Evolutionary conservation across 495 filamentous ascomycete species (phyloP).

Genomic region (Penicillium riverlandense): DNA sequence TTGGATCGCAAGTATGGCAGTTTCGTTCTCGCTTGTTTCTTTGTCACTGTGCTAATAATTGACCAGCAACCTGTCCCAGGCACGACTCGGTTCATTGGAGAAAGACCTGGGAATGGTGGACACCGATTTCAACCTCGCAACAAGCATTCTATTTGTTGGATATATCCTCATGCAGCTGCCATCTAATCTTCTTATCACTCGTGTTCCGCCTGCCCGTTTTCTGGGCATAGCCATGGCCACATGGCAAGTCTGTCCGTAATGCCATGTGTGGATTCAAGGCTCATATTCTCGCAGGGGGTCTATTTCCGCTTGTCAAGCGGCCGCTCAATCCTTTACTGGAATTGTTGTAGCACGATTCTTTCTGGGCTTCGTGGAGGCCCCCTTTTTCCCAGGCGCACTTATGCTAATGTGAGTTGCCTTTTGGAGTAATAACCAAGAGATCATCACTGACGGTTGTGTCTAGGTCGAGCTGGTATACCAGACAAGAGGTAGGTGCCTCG

Average conservation of each 20-base stretch:
- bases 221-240: constrained; percentile 25
- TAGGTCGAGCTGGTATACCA: constrained; percentile 15
- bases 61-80: neutral
- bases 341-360: constrained; percentile 29
- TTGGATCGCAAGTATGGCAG: constrained; percentile 52
- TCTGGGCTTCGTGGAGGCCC: constrained; percentile 40
- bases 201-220: constrained; percentile 14
- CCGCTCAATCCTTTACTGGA: constrained; percentile 31
- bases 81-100: constrained; percentile 19
- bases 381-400: constrained; percentile 37
- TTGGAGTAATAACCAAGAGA: neutral
- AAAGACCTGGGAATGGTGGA: constrained; percentile 11
- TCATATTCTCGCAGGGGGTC: neutral
- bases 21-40: no score
- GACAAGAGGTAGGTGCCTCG: constrained; percentile 8
- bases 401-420: constrained; percentile 19
- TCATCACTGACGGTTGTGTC: constrained; percentile 5
- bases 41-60: no score
- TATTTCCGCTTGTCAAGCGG: constrained; percentile 29
- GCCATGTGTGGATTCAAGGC: no score
- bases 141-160: constrained; percentile 12
- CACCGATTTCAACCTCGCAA: constrained; percentile 6
- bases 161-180: constrained; percentile 49
- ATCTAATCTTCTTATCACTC: constrained; percentile 49
- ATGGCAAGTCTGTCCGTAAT: constrained; percentile 2